Conservation (phyloP, 768 basidiomycete genomes). For the Amyloporia xantha region DNA sequence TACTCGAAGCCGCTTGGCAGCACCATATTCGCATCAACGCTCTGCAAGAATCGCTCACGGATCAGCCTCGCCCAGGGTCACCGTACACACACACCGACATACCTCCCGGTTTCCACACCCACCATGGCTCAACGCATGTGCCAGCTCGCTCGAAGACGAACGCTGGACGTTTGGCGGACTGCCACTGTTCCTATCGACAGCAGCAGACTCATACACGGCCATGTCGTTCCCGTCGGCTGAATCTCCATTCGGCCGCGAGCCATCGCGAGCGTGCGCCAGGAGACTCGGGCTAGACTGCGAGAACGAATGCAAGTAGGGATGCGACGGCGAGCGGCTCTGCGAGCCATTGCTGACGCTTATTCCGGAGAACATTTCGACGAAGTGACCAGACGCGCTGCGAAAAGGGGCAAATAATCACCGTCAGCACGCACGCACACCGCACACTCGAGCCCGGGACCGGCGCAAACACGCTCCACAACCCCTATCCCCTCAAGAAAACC, state of each 20-base stretch:
- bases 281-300: conserved; percentile 2
- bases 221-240: neutral
- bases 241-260: neutral
- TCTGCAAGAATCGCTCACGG: no score
- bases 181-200: neutral
- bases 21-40: neutral
- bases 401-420: neutral
- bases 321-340: conserved; percentile 6
- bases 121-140: conserved; percentile 11
- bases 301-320: conserved; percentile 1
- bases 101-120: conserved; percentile 7
- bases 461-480: neutral
- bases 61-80: no score
- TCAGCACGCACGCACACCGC: neutral
- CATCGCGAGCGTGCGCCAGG: neutral
- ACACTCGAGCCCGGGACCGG: neutral
- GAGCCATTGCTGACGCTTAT: conserved; percentile 17
- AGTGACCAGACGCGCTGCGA: conserved; percentile 16
- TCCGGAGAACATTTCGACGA: conserved; percentile 18
- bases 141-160: conserved; percentile 15
- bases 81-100: no score
- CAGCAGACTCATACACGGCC: neutral
- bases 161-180: conserved; percentile 1
- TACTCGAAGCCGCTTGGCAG: neutral
- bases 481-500: neutral